Conservation (phyloP, 257 asterid genomes). For the Primulina huaijiensis region DNA sequence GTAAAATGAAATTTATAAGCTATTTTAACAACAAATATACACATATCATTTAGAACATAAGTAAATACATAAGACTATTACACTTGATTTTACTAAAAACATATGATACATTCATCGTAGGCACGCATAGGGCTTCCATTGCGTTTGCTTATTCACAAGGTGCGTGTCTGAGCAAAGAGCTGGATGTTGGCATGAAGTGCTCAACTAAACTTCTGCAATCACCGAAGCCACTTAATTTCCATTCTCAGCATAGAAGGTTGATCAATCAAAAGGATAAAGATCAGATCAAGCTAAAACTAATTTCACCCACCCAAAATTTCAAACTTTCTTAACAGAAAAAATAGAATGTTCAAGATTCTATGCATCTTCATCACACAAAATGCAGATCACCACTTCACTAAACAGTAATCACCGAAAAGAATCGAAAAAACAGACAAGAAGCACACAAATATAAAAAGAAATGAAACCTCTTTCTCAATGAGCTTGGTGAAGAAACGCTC, state of each 20-base stretch:
- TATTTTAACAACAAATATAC: not conserved
- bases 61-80: not conserved
- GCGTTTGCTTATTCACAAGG: not conserved
- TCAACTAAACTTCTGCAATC: slow-evolving; percentile 20
- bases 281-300: slow-evolving; percentile 33
- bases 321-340: not conserved
- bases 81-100: not conserved
- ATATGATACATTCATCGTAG: not conserved
- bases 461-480: slow-evolving; percentile 74
- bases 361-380: not conserved
- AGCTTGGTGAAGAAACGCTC: slow-evolving; percentile 90
- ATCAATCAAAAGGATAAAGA: slow-evolving; percentile 14
- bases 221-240: slow-evolving; percentile 10
- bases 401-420: not conserved
- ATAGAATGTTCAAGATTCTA: not conserved
- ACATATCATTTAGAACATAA: not conserved
- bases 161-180: not conserved
- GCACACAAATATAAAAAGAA: not conserved
- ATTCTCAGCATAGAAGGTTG: not conserved
- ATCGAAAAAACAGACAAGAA: not conserved
- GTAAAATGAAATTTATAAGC: not conserved
- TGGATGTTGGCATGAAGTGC: too few species aligned
- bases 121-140: not conserved
- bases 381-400: not conserved
- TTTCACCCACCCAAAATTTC: not conserved